Evolutionary conservation across 768 basidiomycete genomes (phyloP).

Genomic region (Tricholomella constricta): DNA sequence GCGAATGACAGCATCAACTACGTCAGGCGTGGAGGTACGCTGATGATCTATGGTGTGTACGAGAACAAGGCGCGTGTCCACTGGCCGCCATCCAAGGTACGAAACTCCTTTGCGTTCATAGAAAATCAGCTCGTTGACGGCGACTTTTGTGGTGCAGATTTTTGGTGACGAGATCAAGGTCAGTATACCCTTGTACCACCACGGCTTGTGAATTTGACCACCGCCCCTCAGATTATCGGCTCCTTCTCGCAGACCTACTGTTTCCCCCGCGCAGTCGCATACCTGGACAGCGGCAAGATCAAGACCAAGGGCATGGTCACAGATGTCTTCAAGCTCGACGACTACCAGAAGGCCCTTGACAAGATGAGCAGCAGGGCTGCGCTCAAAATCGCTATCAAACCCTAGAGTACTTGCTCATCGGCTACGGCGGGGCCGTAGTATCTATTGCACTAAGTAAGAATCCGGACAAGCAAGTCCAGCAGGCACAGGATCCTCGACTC

Average conservation of each 20-base stretch:
- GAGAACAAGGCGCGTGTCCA: slow-evolving; percentile 81
- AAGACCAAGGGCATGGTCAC: slow-evolving; percentile 75
- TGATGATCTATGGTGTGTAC: slow-evolving; percentile 92
- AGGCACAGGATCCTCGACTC: too few species aligned
- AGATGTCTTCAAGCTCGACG: slow-evolving; percentile 65
- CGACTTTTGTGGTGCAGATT: slow-evolving; percentile 44
- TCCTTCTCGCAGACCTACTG: slow-evolving; percentile 89
- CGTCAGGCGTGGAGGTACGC: slow-evolving; percentile 80
- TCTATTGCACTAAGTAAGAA: too few species aligned
- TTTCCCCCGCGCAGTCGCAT: slow-evolving; percentile 89
- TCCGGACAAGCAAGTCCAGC: too few species aligned
- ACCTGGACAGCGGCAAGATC: slow-evolving; percentile 85
- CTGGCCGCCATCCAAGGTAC: slow-evolving; percentile 76
- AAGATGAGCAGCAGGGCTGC: slow-evolving; percentile 69
- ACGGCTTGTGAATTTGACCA: too few species aligned
- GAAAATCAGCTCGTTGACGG: not conserved
- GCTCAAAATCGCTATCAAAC: slow-evolving; percentile 63
- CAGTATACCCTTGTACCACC: not conserved
- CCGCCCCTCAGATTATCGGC: slow-evolving; percentile 69
- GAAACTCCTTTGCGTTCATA: not conserved
- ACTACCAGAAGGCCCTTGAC: slow-evolving; percentile 70
- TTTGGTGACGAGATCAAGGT: slow-evolving; percentile 64
- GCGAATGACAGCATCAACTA: slow-evolving; percentile 91
- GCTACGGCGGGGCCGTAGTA: too few species aligned
- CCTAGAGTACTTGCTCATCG: slow-evolving; percentile 37